phyloP scores from a whole-genome alignment of 768 basidiomycete species.

The Lentinula lateritia region DNA sequence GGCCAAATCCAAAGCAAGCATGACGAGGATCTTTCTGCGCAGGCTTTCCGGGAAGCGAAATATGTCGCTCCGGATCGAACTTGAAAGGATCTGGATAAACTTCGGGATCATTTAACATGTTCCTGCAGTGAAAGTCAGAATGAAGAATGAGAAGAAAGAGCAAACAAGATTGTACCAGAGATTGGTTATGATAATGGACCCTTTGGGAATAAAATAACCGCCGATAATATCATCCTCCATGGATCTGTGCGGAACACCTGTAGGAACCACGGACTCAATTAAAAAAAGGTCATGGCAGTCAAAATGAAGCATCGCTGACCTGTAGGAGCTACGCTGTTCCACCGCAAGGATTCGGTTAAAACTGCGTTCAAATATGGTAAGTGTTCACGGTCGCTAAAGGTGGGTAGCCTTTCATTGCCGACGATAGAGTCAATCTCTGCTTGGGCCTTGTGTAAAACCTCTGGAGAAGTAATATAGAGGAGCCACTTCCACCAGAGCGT shows the following conservation, averaged over 20 bases:
- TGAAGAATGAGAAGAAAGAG: no score
- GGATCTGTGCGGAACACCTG: conserved; percentile 34
- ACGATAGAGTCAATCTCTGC: conserved; percentile 44
- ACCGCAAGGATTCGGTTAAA: conserved; percentile 42
- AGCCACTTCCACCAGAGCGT: background rate
- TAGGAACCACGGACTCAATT: conserved; percentile 10
- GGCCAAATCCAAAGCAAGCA: conserved; percentile 49
- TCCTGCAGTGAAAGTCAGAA: conserved; percentile 17
- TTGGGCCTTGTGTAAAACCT: conserved; percentile 47
- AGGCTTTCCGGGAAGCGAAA: conserved; percentile 27
- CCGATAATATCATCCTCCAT: conserved; percentile 37
- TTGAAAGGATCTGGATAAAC: conserved; percentile 36
- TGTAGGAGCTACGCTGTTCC: conserved; percentile 41
- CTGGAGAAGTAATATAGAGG: conserved; percentile 13
- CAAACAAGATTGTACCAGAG: conserved; percentile 18
- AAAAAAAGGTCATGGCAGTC: background rate
- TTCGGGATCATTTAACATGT: conserved; percentile 35
- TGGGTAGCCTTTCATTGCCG: conserved; percentile 31
- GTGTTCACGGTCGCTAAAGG: conserved; percentile 31
- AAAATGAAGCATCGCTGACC: conserved; percentile 18
- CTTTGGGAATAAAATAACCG: conserved; percentile 41
- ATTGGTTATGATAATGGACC: conserved; percentile 27
- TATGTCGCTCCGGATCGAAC: conserved; percentile 45
- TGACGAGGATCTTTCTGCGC: conserved; percentile 35
- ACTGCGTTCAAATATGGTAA: conserved; percentile 46